Evolutionary conservation across 2,329 filamentous ascomycete genomes (phyloP), one percentile per base, ranked within the genome.

Genomic region (Rhynchosporium secalis): DNA sequence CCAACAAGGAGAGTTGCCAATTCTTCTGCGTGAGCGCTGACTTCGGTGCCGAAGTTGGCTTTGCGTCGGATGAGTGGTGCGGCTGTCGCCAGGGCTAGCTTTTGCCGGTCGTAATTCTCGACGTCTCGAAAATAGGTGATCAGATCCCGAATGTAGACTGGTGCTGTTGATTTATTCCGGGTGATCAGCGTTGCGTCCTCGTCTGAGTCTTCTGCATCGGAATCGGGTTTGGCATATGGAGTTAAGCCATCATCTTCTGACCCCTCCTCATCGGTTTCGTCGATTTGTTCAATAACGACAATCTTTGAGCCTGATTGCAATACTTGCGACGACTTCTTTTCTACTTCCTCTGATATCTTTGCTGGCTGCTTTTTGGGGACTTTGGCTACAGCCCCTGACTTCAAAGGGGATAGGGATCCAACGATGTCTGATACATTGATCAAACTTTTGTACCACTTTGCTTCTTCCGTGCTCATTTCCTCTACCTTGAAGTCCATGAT

Each of bases 91-190:
- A 99, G 79, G 2, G 88, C 92, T 9, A 98, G 79, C 62, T 88
- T 87, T 72, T 97, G 92, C 36, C 87, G 87, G 69, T 98, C 93
- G 68, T 92, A 91, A 67, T 89, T 89, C 51, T 97, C 92, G 0
- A 85, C 86, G 68, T 96, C 91, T 55, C 90, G 84, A 2, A 99
- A 81, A 71, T 88, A 93, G 7, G 80, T 74, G 60, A 98, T 87
- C 10, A 98, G 81, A 70, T 96, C 92, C 51, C 92, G 86, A 63
- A 97, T 89, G 71, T 98, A 98, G 0, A 99, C 92, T 1, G 95
- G 95, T 0, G 92, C 84, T 62, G 85, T 89, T 28, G 89, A 85
- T 70, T 95, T 97, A 75, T 95, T 87, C 13, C 93, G 84, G 62
- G 90, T 88, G 54, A 98, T 83, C 20, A 96, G 79, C 0, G 92